Evolutionary conservation across 1,139 yeast genomes (phyloP), one percentile per base, ranked within the genome.

Genomic region (Kazachstania sp.): DNA sequence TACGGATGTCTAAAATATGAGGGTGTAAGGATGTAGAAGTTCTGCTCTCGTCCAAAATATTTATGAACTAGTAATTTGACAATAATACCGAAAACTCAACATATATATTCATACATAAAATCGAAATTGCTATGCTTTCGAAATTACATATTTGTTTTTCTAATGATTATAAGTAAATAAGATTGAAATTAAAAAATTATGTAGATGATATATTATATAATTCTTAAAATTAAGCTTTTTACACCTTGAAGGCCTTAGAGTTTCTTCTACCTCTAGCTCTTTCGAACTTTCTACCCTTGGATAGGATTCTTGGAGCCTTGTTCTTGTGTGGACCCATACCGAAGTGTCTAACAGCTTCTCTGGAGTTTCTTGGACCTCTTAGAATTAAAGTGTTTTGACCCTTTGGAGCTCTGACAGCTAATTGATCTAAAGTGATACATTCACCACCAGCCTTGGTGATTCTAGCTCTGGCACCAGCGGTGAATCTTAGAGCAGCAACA

Each of bases 211-310:
- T 30, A 18, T 35, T 38, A 38, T 38, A 38, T 19, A 38, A 19
- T 38, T 38, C 32, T 38, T 30, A 8, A 31, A 41, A 19, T 47
- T 46, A 63, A 57, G 60, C 66, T 68, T 64, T 68, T 87, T 92
- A 92, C 77, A 94, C 99, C 86, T 92, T 92, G 98, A 92, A 92
- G 81, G 96, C 98, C 83, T 95, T 87, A 63, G 97, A 90, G 75
- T 80, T 84, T 81, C 99, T 84, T 77, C 86, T 94, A 83, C 98
- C 98, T 86, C 98, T 92, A 69, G 97, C 98, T 77, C 94, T 87
- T 83, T 94, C 98, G 82, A 92, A 92, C 81, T 92, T 94, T 83
- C 97, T 92, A 74, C 98, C 98, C 76, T 81, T 88, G 61, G 97
- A 90, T 71, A 77, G 70, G 74, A 92, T 84, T 81, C 95, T 88